phyloP scores from a whole-genome alignment of 2,329 filamentous ascomycete species.

The Aspergillus tanneri region DNA sequence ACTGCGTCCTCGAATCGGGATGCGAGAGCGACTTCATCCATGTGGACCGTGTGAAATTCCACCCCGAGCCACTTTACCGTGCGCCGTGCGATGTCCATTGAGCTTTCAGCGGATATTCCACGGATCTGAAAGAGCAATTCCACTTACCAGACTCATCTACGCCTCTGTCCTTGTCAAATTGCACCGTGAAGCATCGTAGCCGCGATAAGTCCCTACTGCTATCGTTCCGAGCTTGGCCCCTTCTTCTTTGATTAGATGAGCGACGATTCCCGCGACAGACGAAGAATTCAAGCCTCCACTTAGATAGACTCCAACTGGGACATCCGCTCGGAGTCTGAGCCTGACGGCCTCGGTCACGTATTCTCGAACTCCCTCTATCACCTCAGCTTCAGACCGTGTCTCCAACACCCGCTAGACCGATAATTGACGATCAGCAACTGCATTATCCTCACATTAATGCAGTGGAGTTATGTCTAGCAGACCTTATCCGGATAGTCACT shows the following conservation, averaged over 20 bases:
- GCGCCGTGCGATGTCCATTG: constrained; percentile 44
- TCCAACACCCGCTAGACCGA: constrained; percentile 36
- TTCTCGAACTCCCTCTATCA: constrained; percentile 52
- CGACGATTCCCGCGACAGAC: constrained; percentile 56
- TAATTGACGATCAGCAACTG: neutral
- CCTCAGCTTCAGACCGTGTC: constrained; percentile 50
- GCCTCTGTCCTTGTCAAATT: constrained; percentile 51
- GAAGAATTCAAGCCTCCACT: constrained; percentile 61
- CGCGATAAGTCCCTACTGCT: constrained; percentile 34
- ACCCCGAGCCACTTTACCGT: constrained; percentile 52
- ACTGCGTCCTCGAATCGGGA: constrained; percentile 46
- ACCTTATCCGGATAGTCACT: constrained; percentile 55
- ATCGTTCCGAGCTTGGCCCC: constrained; percentile 47
- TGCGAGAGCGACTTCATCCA: constrained; percentile 47
- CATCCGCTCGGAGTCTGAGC: constrained; percentile 57
- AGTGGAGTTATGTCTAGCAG: neutral
- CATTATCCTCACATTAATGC: neutral
- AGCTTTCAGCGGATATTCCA: neutral
- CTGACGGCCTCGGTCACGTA: constrained; percentile 53
- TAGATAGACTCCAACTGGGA: constrained; percentile 58
- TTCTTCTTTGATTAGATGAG: constrained; percentile 52
- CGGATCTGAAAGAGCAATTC: neutral
- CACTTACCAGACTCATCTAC: constrained; percentile 50
- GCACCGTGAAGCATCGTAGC: constrained; percentile 53
- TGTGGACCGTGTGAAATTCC: constrained; percentile 44